A percentile compares a stretch with the other conserved stretches of the same genome.
These are phyloP conservation scores for Sporothrix curviconia DNA, from an alignment of 2,329 filamentous ascomycete genomes.

Conservation along the genomic window DNA sequence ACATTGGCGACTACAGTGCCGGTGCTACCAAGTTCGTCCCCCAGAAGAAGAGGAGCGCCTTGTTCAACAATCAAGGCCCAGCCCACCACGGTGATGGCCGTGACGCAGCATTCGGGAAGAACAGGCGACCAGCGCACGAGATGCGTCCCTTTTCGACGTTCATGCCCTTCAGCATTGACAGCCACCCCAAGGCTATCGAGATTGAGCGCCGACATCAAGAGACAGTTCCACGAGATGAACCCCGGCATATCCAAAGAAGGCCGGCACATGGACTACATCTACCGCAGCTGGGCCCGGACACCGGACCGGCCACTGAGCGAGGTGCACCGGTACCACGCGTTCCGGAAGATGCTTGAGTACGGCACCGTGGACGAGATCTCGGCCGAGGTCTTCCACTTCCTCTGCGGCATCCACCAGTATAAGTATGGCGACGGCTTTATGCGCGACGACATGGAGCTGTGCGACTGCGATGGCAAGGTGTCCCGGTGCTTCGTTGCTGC, in stretches of 20 bases:
- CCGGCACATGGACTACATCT: slow-evolving; percentile 1
- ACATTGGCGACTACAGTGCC: not conserved
- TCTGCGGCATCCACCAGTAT: slow-evolving; percentile 1
- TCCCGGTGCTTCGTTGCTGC: slow-evolving; percentile 9
- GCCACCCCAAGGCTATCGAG: no score
- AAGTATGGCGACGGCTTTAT: slow-evolving; percentile 6
- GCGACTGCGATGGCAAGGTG: slow-evolving; percentile 18
- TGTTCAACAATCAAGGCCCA: not conserved
- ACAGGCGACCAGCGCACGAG: not conserved
- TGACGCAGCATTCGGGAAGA: not conserved
- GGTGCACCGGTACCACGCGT: not conserved
- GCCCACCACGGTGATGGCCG: slow-evolving; percentile 2
- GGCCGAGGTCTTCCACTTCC: slow-evolving; percentile 13
- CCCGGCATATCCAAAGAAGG: not conserved
- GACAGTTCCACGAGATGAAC: not conserved
- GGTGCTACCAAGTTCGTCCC: not conserved
- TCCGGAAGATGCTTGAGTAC: not conserved
- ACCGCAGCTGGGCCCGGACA: not conserved
- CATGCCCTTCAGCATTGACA: not conserved
- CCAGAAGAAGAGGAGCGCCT: not conserved
- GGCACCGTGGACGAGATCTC: slow-evolving; percentile 12
- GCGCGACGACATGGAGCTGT: slow-evolving; percentile 16
- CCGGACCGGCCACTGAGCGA: not conserved
- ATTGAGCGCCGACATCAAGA: no score
- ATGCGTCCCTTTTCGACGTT: not conserved